Evolutionary conservation across 192 early-diverging fungal species (phyloP), one percentile per base, ranked within the genome.

Genomic region (Cladochytrium replicatum): DNA sequence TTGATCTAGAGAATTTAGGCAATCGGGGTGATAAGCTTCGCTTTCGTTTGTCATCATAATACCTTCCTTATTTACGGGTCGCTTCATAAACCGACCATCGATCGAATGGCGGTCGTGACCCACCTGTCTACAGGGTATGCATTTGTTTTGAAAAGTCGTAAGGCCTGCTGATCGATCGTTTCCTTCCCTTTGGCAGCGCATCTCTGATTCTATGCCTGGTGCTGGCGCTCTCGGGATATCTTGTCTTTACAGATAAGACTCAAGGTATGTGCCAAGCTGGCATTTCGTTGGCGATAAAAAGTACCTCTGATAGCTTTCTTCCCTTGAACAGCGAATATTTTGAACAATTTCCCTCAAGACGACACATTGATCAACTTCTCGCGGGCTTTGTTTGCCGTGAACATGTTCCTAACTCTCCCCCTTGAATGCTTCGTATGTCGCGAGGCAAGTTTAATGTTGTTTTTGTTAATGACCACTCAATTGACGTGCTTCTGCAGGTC

Each of bases 31-130:
- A 91, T 93, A 7, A 89, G 87, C 51, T 93, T 93, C 70, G 90
- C 91, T 0, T 95, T 91, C 72, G 91, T 95, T 21, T 95, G 91
- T 51, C 91, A 95, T 57, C 91, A 95, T 67, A 95, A 93, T 60
- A 88, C 84, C 29, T 90, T 93, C 54, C 69, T 95, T 57, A 95
- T 95, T 43, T 88, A 84, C 59, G 83, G 82, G 7, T 87, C 89
- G 6, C 60, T 93, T 32, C 68, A 77, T 32, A 85, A 85, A 43
- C 91, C 91, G 0, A 87, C 87, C 27, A 67, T 93, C 29, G 83
- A 90, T 50, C 78, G 89, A 17, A 87, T 91, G 61, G 84, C 83
- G 31, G 61, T 75, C 1, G 88, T 95, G 0, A 87, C 91, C 0
- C 86, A 86, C 50, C 64, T 86, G 45, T 86, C 86, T 4, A 88